A percentile compares a stretch with the other conserved stretches of the same genome.
These are phyloP conservation scores for Tolypocladium amazonense DNA, from an alignment of 2,329 filamentous ascomycete genomes.

Conservation along the genomic window DNA sequence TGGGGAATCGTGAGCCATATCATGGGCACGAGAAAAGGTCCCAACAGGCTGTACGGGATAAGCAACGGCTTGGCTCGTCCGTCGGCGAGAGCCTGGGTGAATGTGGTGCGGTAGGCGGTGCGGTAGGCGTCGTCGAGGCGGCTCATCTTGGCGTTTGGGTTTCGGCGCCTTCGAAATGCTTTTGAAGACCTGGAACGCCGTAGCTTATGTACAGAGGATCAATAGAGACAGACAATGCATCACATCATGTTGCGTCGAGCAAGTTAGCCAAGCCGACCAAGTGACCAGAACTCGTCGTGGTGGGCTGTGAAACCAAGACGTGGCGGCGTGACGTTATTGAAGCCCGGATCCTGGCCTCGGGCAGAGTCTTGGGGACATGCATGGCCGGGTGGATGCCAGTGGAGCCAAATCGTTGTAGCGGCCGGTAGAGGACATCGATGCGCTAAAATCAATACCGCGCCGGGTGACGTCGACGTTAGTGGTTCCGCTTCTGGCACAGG, in stretches of 20 bases:
- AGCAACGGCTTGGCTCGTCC: slow-evolving; percentile 36
- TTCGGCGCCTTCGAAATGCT: background rate
- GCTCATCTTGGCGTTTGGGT: background rate
- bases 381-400: background rate
- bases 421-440: background rate
- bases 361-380: background rate
- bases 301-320: background rate
- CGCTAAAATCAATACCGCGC: background rate
- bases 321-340: background rate
- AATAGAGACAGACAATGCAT: background rate
- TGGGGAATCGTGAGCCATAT: slow-evolving; percentile 49
- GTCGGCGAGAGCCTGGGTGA: slow-evolving; percentile 23
- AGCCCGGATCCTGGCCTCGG: background rate
- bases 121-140: slow-evolving; percentile 16
- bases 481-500: background rate
- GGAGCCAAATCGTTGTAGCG: background rate
- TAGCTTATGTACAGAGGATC: background rate
- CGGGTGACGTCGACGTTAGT: background rate
- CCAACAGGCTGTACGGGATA: slow-evolving; percentile 39
- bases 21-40: slow-evolving; percentile 35
- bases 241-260: background rate
- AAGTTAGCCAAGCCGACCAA: background rate
- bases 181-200: too few relatives aligned
- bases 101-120: slow-evolving; percentile 23
- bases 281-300: background rate